Evolutionary conservation across 441 rosid genomes (phyloP).

Genomic region (Arabidopsis lyrata): DNA sequence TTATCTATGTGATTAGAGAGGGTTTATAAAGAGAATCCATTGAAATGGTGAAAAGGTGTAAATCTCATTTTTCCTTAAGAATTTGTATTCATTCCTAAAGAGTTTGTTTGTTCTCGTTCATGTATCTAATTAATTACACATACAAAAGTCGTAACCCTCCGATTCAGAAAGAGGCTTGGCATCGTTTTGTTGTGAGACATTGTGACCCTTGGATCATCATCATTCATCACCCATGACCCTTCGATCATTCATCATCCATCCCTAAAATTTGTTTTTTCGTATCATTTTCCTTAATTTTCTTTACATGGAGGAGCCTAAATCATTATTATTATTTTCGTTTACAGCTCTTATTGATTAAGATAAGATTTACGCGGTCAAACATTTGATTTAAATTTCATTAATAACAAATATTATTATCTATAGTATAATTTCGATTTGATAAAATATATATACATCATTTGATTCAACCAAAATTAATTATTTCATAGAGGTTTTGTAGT

Average conservation of each 20-base stretch:
- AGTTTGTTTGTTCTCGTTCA: neutral
- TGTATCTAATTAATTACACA: conserved; percentile 21
- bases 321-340: neutral
- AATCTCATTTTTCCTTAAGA: neutral
- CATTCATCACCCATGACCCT: neutral
- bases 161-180: neutral
- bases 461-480: too few relatives aligned
- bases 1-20: neutral
- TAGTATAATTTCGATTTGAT: too few relatives aligned
- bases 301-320: neutral
- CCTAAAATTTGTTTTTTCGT: neutral
- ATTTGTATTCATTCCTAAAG: neutral
- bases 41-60: conserved; percentile 17
- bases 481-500: too few relatives aligned
- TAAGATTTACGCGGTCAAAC: too few relatives aligned
- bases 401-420: too few relatives aligned
- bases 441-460: too few relatives aligned
- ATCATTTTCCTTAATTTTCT: neutral
- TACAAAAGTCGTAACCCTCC: neutral
- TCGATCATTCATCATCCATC: neutral
- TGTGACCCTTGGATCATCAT: conserved; percentile 17
- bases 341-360: too few relatives aligned
- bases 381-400: too few relatives aligned
- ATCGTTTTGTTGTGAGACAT: neutral
- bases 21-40: conserved; percentile 25